Percentiles rank a stretch among this genome's conserved stretches.
Evolutionary conservation across 169 alveolate genomes (phyloP).

Genomic region (Perkinsus olseni): DNA sequence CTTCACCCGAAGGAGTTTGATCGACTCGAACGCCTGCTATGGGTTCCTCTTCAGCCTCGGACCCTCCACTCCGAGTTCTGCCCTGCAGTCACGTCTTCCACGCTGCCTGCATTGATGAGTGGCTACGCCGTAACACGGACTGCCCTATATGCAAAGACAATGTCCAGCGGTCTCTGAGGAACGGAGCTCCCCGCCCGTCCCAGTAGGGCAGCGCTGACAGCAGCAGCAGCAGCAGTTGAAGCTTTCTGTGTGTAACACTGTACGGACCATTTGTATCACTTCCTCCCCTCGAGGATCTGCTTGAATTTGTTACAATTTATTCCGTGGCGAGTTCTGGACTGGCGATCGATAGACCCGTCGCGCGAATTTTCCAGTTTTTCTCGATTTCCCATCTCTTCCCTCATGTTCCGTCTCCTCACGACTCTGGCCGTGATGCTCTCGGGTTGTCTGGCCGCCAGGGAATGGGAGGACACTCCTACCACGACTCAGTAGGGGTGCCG

Average conservation of each 20-base stretch:
- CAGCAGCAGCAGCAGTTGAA: neutral
- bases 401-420: neutral
- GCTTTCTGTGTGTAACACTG: neutral
- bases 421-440: neutral
- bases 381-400: too few species aligned
- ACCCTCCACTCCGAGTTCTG: constrained; percentile 10
- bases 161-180: constrained; percentile 1
- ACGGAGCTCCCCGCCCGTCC: neutral
- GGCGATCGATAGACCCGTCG: too few species aligned
- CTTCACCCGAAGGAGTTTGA: too few species aligned
- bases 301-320: neutral
- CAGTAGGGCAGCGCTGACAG: too few species aligned
- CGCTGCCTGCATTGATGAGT: constrained; percentile 27
- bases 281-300: neutral
- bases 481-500: neutral
- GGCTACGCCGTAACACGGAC: constrained; percentile 16
- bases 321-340: too few species aligned
- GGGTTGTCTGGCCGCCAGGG: neutral
- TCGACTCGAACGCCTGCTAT: too few species aligned
- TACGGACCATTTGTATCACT: neutral
- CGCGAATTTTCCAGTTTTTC: too few species aligned
- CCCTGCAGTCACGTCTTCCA: constrained; percentile 41
- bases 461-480: neutral
- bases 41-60: neutral
- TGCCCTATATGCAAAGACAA: constrained; percentile 31